Conservation (phyloP, 306 rosid genomes). For the Spatholobus suberectus region DNA sequence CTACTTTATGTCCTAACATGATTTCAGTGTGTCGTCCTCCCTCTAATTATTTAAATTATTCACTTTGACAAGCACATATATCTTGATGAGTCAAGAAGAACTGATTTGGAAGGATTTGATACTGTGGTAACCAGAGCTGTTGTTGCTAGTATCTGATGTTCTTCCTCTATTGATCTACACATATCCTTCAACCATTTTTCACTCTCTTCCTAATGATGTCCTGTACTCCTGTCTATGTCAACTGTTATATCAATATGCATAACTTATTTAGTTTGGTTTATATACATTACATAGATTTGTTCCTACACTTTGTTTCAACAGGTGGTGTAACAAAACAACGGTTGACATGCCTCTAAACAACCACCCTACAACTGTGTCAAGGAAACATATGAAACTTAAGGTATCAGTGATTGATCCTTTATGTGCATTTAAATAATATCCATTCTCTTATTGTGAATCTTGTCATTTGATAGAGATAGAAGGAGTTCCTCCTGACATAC, state of each 20-base stretch:
- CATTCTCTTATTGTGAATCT: constrained; percentile 13
- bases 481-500: constrained; percentile 20
- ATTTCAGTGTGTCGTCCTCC: not conserved
- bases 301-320: constrained; percentile 45
- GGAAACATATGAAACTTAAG: constrained; percentile 84
- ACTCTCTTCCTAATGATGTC: too few relatives aligned
- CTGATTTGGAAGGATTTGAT: constrained; percentile 95
- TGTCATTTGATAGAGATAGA: not conserved
- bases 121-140: constrained; percentile 94
- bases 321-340: constrained; percentile 93
- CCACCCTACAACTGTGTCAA: constrained; percentile 84
- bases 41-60: constrained; percentile 15
- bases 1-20: constrained; percentile 18
- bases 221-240: too few relatives aligned
- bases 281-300: constrained; percentile 29
- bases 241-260: too few relatives aligned
- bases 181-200: too few relatives aligned
- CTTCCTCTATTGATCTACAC: constrained; percentile 19
- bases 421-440: not conserved
- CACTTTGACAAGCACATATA: constrained; percentile 74
- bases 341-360: constrained; percentile 98
- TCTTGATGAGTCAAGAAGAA: constrained; percentile 94
- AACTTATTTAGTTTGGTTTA: constrained; percentile 30
- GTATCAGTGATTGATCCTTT: constrained; percentile 45
- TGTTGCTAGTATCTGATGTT: constrained; percentile 78